Conservation (phyloP, 2,329 filamentous ascomycete species). For the Beauveria pseudobassiana region DNA sequence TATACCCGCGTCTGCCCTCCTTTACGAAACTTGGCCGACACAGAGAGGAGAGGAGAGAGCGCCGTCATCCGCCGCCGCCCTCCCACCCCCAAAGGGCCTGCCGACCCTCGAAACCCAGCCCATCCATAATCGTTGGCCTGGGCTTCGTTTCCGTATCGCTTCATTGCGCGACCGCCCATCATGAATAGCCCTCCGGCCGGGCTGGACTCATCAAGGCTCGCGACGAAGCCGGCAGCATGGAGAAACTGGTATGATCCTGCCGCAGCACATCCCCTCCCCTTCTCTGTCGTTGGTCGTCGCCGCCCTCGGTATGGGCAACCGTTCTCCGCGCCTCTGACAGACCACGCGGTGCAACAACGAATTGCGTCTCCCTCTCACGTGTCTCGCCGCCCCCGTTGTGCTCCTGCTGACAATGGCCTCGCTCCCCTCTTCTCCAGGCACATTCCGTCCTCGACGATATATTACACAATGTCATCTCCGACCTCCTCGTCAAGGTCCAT, state of each 20-base stretch:
- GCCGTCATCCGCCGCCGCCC: not conserved
- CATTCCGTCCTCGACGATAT: slow-evolving; percentile 65
- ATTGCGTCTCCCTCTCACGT: not conserved
- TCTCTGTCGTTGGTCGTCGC: not conserved
- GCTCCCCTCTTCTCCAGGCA: slow-evolving; percentile 33
- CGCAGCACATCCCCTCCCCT: not conserved
- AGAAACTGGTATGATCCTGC: slow-evolving; percentile 48
- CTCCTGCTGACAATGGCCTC: not conserved
- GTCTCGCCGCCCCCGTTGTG: not conserved
- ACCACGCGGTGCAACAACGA: not conserved
- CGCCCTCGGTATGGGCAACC: not conserved
- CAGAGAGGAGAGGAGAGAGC: not conserved
- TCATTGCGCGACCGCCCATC: slow-evolving; percentile 15
- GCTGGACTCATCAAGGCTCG: slow-evolving; percentile 50
- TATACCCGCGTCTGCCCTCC: not conserved
- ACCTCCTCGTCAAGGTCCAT: slow-evolving; percentile 66
- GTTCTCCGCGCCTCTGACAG: not conserved
- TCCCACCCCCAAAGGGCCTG: not conserved
- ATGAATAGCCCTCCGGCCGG: slow-evolving; percentile 42
- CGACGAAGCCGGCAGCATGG: slow-evolving; percentile 45
- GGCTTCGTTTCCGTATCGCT: slow-evolving; percentile 3
- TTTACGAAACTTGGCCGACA: not conserved
- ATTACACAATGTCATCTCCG: slow-evolving; percentile 69
- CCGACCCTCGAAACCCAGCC: slow-evolving; percentile 8
- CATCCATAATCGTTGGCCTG: not conserved